Conservation (phyloP, 805 yeast genomes). For the Dipodascus albidus region DNA sequence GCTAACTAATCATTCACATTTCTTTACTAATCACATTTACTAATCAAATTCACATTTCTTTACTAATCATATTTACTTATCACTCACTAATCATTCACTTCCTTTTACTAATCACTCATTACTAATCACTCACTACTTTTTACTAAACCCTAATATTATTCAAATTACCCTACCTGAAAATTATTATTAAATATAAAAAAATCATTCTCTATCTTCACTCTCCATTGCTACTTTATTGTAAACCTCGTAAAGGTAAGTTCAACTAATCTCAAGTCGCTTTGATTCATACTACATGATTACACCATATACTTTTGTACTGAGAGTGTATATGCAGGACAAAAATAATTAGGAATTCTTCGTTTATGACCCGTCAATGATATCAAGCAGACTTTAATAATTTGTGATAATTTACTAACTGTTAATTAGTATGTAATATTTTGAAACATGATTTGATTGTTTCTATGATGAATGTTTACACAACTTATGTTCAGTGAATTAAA, state of each 20-base stretch:
- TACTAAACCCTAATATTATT: not conserved
- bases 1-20: no score
- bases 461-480: conserved; percentile 1
- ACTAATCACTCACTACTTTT: no score
- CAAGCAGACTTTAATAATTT: no score
- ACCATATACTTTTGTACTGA: not conserved
- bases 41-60: no score
- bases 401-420: not conserved
- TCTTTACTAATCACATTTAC: no score
- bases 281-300: not conserved
- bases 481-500: not conserved
- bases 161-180: not conserved
- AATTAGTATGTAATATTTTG: not conserved
- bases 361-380: no score
- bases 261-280: not conserved
- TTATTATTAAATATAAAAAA: no score
- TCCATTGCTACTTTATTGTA: not conserved
- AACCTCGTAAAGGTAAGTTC: not conserved
- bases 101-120: no score
- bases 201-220: not conserved
- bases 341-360: conserved; percentile 1
- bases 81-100: no score
- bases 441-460: not conserved
- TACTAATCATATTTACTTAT: no score
- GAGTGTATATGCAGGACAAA: conserved; percentile 2